These are phyloP conservation scores for Peronospora farinosa DNA, from an alignment of 352 stramenopile species.

Conservation along the genomic window DNA sequence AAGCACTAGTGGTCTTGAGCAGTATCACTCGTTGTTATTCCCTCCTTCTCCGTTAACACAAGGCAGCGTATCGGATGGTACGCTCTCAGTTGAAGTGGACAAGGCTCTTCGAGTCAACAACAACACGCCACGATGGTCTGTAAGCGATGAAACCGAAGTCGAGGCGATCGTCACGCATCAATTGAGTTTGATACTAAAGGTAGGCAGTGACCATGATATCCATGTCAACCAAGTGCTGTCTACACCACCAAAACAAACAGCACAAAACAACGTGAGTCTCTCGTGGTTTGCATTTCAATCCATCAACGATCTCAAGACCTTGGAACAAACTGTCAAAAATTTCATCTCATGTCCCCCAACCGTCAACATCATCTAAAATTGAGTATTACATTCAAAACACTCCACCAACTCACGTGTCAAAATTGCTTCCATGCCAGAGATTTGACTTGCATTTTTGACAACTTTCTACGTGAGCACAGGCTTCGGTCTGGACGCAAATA, in stretches of 20 bases:
- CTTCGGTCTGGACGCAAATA: slow-evolving; percentile 75
- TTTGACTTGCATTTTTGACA: no score
- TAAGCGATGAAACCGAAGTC: slow-evolving; percentile 9
- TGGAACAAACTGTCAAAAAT: slow-evolving; percentile 21
- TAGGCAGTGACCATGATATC: not conserved
- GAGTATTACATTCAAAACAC: no score
- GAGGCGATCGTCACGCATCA: slow-evolving; percentile 10
- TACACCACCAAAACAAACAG: not conserved
- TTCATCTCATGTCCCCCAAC: slow-evolving; percentile 10
- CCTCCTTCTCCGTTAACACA: slow-evolving; percentile 5
- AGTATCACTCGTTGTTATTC: slow-evolving; percentile 20
- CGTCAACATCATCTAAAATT: slow-evolving; percentile 3
- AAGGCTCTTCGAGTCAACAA: slow-evolving; percentile 3
- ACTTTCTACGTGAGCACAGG: slow-evolving; percentile 43
- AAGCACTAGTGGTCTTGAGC: not conserved
- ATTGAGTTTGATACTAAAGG: slow-evolving; percentile 7
- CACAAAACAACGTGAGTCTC: not conserved
- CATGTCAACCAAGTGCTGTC: not conserved
- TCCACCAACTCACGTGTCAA: not conserved
- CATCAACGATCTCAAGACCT: slow-evolving; percentile 12
- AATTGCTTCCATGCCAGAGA: not conserved
- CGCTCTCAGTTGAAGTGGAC: slow-evolving; percentile 6
- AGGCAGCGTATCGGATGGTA: slow-evolving; percentile 3
- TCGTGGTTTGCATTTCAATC: slow-evolving; percentile 32
- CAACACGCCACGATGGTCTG: slow-evolving; percentile 6